Evolutionary conservation across 768 basidiomycete genomes (phyloP).

Genomic region (Chalciporus piperatus): DNA sequence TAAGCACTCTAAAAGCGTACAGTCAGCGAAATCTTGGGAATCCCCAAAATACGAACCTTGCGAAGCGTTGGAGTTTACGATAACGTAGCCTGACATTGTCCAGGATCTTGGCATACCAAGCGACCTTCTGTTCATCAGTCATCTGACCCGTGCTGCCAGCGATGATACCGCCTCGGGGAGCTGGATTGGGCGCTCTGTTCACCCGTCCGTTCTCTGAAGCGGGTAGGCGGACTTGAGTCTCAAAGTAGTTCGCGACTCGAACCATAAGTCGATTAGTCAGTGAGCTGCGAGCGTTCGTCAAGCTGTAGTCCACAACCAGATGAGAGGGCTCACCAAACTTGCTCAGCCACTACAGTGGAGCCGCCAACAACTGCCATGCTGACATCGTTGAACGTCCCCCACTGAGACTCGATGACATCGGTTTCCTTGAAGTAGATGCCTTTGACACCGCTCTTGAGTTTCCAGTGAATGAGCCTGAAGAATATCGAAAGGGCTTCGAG

Average conservation of each 20-base stretch:
- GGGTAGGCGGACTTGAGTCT: conserved; percentile 85
- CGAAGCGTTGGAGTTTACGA: conserved; percentile 91
- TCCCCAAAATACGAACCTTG: conserved; percentile 49
- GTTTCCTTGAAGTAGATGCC: conserved; percentile 97
- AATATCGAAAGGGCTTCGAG: conserved; percentile 84
- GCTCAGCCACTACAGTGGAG: conserved; percentile 89
- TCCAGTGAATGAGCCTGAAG: conserved; percentile 94
- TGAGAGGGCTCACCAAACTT: conserved; percentile 70
- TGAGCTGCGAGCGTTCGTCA: conserved; percentile 48
- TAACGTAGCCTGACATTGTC: conserved; percentile 91
- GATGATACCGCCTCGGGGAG: conserved; percentile 36
- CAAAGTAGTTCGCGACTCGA: conserved; percentile 91
- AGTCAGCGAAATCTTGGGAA: conserved; percentile 3
- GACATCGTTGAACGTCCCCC: conserved; percentile 92
- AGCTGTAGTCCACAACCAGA: background rate
- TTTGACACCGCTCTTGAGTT: conserved; percentile 88
- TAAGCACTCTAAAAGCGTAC: conserved; percentile 49
- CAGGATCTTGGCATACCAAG: conserved; percentile 91
- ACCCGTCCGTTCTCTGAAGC: conserved; percentile 36
- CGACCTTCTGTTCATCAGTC: conserved; percentile 77
- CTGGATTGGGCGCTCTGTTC: conserved; percentile 29
- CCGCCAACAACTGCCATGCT: conserved; percentile 86
- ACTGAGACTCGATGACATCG: conserved; percentile 94
- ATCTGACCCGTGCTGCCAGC: conserved; percentile 47
- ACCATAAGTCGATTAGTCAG: conserved; percentile 91